Evolutionary conservation across 208 protist genomes (phyloP), one percentile per base, ranked within the genome.

Genomic region (Balamuthia mandrillaris): DNA sequence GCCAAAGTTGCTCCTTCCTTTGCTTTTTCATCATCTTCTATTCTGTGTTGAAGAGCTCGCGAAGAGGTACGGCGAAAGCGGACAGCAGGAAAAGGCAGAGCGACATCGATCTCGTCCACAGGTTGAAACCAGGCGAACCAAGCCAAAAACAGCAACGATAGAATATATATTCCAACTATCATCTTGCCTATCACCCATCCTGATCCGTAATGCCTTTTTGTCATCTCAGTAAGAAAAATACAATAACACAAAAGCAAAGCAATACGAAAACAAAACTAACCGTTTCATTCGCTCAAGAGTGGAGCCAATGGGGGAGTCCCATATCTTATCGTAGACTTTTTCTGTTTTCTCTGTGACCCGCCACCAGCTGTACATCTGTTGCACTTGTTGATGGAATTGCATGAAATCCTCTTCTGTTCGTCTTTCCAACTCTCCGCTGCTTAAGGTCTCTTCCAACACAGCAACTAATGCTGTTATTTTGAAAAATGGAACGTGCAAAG

Each of bases 331-430:
- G 77, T 98, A 98, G n/a, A 98, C 96, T 0, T 60, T 88, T 83
- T 97, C 96, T 39, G 97, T 98, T 14, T 96, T 84, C 84, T 94
- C 92, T 18, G 96, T 95, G 12, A 98, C 94, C 90, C 96, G 94
- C 72, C 96, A 91, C 96, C 97, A 98, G 85, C 93, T 96, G 88
- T 98, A 98, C 90, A 97, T 98, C 61, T 92, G 88, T 12, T 92
- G 87, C 47, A 96, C 94, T 81, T 90, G 95, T 77, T 94, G 91
- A 82, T 98, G 95, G 60, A 96, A 86, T 70, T 95, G 91, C 90
- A 93, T 96, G 45, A 94, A 94, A 10, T 88, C 93, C 58, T 95
- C 78, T 60, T 93, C 33, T 27, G 65, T 31, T 51, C 51, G 41
- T 24, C 41, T 35, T 29, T 35, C 42, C 27, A 83, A 83, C n/a